Conservation (phyloP, 495 filamentous ascomycete species). For the Tuber magnatum region DNA sequence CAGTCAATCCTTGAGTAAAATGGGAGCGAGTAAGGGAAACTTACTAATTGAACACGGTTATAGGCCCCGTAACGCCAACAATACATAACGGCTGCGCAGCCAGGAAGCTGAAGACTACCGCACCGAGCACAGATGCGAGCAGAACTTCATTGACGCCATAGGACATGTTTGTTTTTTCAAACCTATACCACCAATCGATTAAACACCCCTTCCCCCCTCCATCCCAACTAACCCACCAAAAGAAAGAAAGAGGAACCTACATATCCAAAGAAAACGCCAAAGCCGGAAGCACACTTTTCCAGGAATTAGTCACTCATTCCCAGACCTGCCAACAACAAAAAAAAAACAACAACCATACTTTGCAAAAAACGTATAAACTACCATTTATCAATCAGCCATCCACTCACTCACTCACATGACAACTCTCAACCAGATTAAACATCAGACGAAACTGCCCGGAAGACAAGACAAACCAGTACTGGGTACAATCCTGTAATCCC, state of each 20-base stretch:
- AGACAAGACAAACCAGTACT: conserved; percentile 48
- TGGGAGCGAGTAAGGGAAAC: conserved; percentile 16
- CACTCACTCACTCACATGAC: conserved; percentile 9
- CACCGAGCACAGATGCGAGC: conserved; percentile 66
- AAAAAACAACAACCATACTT: conserved; percentile 52
- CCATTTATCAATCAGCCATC: neutral
- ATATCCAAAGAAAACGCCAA: conserved; percentile 80
- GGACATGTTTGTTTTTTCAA: conserved; percentile 65
- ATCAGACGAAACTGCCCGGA: neutral
- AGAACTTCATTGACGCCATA: conserved; percentile 83
- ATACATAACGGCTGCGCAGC: conserved; percentile 77
- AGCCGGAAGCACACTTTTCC: conserved; percentile 64
- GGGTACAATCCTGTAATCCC: conserved; percentile 75
- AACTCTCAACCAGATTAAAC: conserved; percentile 3
- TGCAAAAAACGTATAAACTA: conserved; percentile 84
- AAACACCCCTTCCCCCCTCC: neutral
- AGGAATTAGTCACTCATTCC: neutral
- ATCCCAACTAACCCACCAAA: neutral
- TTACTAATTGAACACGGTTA: conserved; percentile 77
- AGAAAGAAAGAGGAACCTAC: conserved; percentile 43
- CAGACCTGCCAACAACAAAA: neutral
- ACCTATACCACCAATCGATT: conserved; percentile 22
- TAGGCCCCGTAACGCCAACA: conserved; percentile 75
- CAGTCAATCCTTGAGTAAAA: neutral
- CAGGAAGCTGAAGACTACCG: conserved; percentile 66